A percentile compares a stretch with the other conserved stretches of the same genome.
Evolutionary conservation across 805 yeast genomes (phyloP).

Genomic region (Starmerella stigmatis): DNA sequence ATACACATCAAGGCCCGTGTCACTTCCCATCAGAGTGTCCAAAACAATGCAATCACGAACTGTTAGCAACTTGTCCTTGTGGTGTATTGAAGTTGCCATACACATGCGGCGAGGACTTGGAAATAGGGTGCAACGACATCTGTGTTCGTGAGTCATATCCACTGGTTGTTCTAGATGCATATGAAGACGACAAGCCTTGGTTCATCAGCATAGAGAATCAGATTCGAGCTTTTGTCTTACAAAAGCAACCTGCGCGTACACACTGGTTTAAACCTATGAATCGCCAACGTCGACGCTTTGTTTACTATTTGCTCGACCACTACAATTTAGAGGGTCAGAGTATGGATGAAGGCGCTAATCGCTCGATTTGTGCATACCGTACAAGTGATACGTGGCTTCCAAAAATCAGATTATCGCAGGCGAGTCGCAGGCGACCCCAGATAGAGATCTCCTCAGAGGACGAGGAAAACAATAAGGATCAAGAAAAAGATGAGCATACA

Average conservation of each 20-base stretch:
- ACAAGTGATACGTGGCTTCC: conserved; percentile 18
- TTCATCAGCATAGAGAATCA: conserved; percentile 49
- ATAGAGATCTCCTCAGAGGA: background rate
- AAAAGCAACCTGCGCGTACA: conserved; percentile 31
- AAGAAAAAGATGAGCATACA: background rate
- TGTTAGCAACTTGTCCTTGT: conserved; percentile 52
- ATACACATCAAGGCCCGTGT: conserved; percentile 31
- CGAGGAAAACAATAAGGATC: background rate
- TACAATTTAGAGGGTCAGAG: conserved; percentile 57
- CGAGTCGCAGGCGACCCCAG: conserved; percentile 11
- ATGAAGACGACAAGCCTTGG: conserved; percentile 47
- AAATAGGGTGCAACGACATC: conserved; percentile 41
- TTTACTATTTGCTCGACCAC: conserved; percentile 53
- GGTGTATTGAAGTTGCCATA: conserved; percentile 42
- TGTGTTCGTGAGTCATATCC: conserved; percentile 38
- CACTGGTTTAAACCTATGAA: conserved; percentile 67
- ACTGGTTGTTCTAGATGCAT: conserved; percentile 37
- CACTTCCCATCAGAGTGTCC: conserved; percentile 45
- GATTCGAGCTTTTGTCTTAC: conserved; percentile 40
- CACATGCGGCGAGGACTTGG: conserved; percentile 46
- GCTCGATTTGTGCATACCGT: conserved; percentile 30
- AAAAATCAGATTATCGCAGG: conserved; percentile 6
- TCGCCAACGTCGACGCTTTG: conserved; percentile 54
- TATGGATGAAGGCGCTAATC: conserved; percentile 67
- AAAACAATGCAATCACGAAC: conserved; percentile 39